Evolutionary conservation across 2,329 filamentous ascomycete genomes (phyloP).

Genomic region (Orbilia javanica): DNA sequence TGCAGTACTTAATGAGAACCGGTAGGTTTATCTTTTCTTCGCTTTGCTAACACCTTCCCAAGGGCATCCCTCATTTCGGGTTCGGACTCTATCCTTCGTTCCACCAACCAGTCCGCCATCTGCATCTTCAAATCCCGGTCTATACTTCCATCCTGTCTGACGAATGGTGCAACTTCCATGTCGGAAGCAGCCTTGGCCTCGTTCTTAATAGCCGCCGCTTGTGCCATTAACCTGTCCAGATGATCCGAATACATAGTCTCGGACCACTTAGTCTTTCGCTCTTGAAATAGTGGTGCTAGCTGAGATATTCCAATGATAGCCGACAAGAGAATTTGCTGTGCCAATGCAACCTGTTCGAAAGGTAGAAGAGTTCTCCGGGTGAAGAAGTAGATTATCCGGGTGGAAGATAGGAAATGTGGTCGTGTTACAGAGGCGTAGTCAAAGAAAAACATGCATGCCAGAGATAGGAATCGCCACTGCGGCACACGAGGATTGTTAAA

Average conservation of each 20-base stretch:
- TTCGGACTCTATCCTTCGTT: conserved; percentile 84
- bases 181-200: conserved; percentile 79
- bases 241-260: conserved; percentile 65
- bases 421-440: conserved; percentile 67
- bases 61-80: conserved; percentile 86
- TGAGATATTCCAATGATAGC: conserved; percentile 86
- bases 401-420: conserved; percentile 66
- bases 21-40: conserved; percentile 70
- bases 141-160: conserved; percentile 76
- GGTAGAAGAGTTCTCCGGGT: conserved; percentile 75
- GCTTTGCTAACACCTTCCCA: conserved; percentile 74
- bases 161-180: conserved; percentile 84
- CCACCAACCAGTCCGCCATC: conserved; percentile 86
- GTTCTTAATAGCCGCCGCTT: conserved; percentile 73
- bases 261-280: conserved; percentile 64
- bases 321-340: conserved; percentile 81
- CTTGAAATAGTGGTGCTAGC: conserved; percentile 76
- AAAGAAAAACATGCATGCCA: conserved; percentile 71
- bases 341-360: conserved; percentile 83
- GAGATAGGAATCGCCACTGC: conserved; percentile 69
- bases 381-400: conserved; percentile 67
- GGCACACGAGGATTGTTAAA: background rate
- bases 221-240: conserved; percentile 75
- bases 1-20: conserved; percentile 67
- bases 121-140: conserved; percentile 74